Evolutionary conservation across 345 rosid genomes (phyloP), one percentile per base, ranked within the genome.

Genomic region (Anastatica hierochuntica): DNA sequence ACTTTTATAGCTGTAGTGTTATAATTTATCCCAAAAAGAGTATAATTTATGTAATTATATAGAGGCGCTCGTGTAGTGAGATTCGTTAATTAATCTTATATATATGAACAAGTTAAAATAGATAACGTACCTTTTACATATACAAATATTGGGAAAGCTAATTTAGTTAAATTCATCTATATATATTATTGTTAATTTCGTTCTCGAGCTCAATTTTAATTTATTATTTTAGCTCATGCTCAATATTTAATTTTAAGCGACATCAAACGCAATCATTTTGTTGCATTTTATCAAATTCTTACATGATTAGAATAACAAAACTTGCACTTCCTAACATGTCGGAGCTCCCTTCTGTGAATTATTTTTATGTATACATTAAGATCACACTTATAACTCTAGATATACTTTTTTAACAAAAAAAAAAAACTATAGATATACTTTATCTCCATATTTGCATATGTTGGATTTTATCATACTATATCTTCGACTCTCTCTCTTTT

Each of bases 201-300:
- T 10, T 2, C n/a, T 50, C 41, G 42, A 50, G 20, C 35, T 49
- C 19, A 44, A 23, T 58, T 57, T 64, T 11, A 18, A 36, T 43
- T 33, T 49, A 3, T 20, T 42, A 42, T 16, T 31, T 60, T 42
- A 43, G 46, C 36, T 17, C 34, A 53, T 54, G 56, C 45, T 46
- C 24, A 40, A 31, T 45, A 49, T 48, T 51, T n/a, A n/a, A 60
- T 44, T 43, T 58, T 27, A 51, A 29, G 29, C 58, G 21, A 66
- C 31, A 50, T 18, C 64, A 51, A 66, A 66, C 29, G 54, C 60
- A 66, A 66, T 51, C 64, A 58, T 43, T 57, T 44, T 58, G 64
- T 43, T 58, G 42, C 30, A 58, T 58, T 20, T 18, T 50, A 50
- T 44, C 58, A 50, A 49, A 58, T 43, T 50, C 59, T 42, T 50